These are phyloP conservation scores for Dothistroma pini DNA, from an alignment of 2,329 filamentous ascomycete genomes.

Conservation along the genomic window DNA sequence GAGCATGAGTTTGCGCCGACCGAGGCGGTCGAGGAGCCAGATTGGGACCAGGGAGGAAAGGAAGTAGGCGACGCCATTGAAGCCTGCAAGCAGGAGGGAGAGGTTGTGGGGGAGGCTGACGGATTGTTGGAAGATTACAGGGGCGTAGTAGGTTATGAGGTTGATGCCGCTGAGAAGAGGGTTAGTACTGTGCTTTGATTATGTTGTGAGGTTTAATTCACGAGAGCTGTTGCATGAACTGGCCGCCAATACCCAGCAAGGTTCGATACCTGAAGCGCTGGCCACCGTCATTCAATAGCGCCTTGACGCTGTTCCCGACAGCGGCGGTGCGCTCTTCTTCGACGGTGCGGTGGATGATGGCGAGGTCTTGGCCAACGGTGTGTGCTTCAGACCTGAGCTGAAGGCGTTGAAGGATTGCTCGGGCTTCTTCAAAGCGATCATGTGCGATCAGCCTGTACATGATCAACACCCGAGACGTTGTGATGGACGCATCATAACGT, in stretches of 20 bases:
- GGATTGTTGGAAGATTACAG: constrained; percentile 56
- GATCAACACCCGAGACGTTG: too few species aligned
- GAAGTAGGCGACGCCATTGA: constrained; percentile 51
- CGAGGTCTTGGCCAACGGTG: constrained; percentile 28
- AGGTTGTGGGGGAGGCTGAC: constrained; percentile 53
- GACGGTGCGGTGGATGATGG: constrained; percentile 33
- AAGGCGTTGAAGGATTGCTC: not conserved
- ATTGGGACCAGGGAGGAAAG: constrained; percentile 48
- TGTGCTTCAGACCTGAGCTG: constrained; percentile 8
- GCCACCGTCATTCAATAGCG: constrained; percentile 42
- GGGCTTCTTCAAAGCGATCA: constrained; percentile 60
- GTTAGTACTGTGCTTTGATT: too few species aligned
- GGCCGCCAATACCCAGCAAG: not conserved
- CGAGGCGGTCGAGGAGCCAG: constrained; percentile 49
- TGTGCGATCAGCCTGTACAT: too few species aligned
- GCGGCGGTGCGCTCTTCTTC: constrained; percentile 15
- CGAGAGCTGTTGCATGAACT: constrained; percentile 36
- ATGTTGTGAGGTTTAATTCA: not conserved
- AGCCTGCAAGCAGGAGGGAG: constrained; percentile 54
- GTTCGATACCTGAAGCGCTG: constrained; percentile 43
- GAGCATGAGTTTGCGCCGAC: constrained; percentile 58
- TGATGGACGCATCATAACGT: too few species aligned
- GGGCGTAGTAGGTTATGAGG: constrained; percentile 50
- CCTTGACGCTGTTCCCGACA: constrained; percentile 27
- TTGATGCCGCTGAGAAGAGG: constrained; percentile 47